Conservation (phyloP, 371 early-diverging fungal species). For the Rhizopus sp. region DNA sequence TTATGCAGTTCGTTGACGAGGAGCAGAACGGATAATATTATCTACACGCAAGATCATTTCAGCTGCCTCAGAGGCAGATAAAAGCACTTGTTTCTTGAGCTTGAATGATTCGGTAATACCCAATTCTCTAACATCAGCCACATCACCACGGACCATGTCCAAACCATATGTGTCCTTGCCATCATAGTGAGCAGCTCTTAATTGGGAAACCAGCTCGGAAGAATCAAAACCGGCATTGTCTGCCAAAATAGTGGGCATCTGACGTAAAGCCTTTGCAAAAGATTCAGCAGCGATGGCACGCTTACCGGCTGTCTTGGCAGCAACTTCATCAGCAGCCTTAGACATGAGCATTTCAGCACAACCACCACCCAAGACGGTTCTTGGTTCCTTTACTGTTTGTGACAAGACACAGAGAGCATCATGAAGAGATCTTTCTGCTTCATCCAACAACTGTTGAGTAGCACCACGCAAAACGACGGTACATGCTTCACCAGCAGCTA, state of each 20-base stretch:
- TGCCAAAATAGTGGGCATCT: slow-evolving; percentile 97
- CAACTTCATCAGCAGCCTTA: slow-evolving; percentile 92
- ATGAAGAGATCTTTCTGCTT: slow-evolving; percentile 99
- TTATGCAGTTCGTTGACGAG: slow-evolving; percentile 50
- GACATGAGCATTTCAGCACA: slow-evolving; percentile 98
- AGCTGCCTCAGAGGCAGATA: slow-evolving; percentile 98
- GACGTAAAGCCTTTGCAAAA: slow-evolving; percentile 96
- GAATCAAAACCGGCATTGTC: slow-evolving; percentile 99
- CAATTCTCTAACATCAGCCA: slow-evolving; percentile 85
- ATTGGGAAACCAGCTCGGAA: slow-evolving; percentile 88
- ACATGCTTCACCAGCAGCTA: slow-evolving; percentile 96
- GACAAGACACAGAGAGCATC: slow-evolving; percentile 98
- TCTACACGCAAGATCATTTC: slow-evolving; percentile 99
- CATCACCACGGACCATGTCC: slow-evolving; percentile 84
- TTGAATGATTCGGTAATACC: slow-evolving; percentile 98
- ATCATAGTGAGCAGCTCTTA: slow-evolving; percentile 93
- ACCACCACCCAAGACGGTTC: slow-evolving; percentile 96
- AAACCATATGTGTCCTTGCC: slow-evolving; percentile 85
- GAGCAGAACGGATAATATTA: slow-evolving; percentile 97
- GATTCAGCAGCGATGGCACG: slow-evolving; percentile 97
- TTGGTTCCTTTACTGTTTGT: slow-evolving; percentile 94
- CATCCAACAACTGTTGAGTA: slow-evolving; percentile 97
- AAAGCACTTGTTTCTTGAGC: slow-evolving; percentile 96
- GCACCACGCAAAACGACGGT: slow-evolving; percentile 99
- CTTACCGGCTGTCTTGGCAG: slow-evolving; percentile 92